Conservation (phyloP, 2,329 filamentous ascomycete genomes). For the Alternaria brassicicola region DNA sequence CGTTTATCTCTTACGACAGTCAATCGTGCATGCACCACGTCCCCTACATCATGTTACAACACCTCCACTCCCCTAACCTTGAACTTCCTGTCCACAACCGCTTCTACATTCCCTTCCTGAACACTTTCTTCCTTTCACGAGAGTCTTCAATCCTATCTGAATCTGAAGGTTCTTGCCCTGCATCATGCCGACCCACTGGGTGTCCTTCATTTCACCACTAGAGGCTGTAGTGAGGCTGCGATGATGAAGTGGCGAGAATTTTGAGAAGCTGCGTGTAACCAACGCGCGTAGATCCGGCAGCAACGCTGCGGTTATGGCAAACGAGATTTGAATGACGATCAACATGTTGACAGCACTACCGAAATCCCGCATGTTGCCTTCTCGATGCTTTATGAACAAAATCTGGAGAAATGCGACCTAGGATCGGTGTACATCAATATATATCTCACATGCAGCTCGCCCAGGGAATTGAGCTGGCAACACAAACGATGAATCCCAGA, state of each 20-base stretch:
- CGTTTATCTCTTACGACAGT: background rate
- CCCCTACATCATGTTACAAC: conserved; percentile 25
- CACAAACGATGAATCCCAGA: conserved; percentile 35
- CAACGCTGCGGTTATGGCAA: conserved; percentile 36
- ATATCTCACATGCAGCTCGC: too few relatives aligned
- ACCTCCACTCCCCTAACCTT: conserved; percentile 48
- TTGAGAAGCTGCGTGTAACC: conserved; percentile 25
- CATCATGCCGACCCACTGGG: conserved; percentile 4
- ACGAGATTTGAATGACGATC: conserved; percentile 32
- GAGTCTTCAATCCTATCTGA: background rate
- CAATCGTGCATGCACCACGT: background rate
- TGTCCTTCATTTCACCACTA: background rate
- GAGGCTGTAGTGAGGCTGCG: conserved; percentile 21
- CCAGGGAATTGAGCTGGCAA: too few relatives aligned
- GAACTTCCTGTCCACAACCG: conserved; percentile 48
- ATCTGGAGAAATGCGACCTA: conserved; percentile 37
- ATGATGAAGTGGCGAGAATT: conserved; percentile 34
- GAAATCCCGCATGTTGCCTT: conserved; percentile 29
- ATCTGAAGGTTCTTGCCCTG: background rate
- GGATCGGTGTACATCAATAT: too few relatives aligned
- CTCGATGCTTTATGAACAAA: conserved; percentile 33
- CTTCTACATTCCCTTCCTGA: conserved; percentile 35
- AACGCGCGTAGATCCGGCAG: conserved; percentile 35
- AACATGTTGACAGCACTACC: conserved; percentile 36
- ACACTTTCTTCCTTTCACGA: conserved; percentile 11